Conservation (phyloP, 176 grass and related monocot species). For the Avena eriantha region DNA sequence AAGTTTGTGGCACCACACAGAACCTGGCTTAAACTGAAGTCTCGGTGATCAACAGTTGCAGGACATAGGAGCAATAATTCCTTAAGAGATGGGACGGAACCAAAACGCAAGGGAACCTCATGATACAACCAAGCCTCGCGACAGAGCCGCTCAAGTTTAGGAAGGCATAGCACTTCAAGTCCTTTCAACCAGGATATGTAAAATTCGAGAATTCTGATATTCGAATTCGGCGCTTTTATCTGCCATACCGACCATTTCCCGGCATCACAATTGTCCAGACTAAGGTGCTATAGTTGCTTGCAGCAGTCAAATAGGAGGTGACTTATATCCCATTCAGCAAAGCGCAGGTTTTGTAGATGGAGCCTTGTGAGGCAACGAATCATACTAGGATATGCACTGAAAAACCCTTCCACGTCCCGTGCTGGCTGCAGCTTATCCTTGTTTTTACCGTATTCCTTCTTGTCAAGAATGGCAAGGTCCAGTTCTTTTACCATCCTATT, state of each 20-base stretch:
- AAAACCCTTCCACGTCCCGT: not conserved
- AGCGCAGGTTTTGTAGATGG: not conserved
- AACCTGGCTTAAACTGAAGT: not conserved
- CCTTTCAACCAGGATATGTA: not conserved
- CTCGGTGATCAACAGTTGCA: not conserved
- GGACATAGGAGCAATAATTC: not conserved
- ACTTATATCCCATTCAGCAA: conserved; percentile 8
- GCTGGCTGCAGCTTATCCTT: not conserved
- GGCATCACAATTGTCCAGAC: not conserved
- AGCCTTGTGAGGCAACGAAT: not conserved
- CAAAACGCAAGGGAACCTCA: not conserved
- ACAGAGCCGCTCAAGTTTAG: not conserved
- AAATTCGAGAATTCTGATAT: not conserved
- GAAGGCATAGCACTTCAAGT: conserved; percentile 8
- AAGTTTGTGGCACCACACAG: not conserved
- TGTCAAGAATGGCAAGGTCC: not conserved
- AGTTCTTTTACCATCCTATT: not conserved
- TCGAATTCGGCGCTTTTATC: conserved; percentile 17
- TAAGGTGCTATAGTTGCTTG: conserved; percentile 9
- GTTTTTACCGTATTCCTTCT: not conserved
- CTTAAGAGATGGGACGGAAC: not conserved
- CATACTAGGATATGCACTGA: not conserved
- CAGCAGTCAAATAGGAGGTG: conserved; percentile 22
- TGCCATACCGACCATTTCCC: not conserved
- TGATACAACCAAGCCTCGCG: not conserved